Conservation (phyloP, 2,329 filamentous ascomycete species). For the Aspergillus spinulosporus region DNA sequence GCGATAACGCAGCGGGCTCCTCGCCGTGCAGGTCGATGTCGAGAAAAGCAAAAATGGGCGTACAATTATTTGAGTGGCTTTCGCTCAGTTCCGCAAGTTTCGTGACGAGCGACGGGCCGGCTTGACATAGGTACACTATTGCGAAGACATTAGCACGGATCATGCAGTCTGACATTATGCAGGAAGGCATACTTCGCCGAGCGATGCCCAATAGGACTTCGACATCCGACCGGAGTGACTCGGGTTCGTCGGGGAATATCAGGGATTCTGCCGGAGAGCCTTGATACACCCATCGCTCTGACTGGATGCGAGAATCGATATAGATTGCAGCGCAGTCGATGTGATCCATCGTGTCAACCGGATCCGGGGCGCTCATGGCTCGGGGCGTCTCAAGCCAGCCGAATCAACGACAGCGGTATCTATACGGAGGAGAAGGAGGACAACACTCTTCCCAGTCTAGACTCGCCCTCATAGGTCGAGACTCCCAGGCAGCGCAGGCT, state of each 20-base stretch:
- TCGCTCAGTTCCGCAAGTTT: slow-evolving; percentile 56
- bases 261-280: slow-evolving; percentile 32
- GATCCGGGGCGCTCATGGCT: slow-evolving; percentile 22
- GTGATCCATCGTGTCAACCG: slow-evolving; percentile 40
- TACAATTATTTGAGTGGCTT: slow-evolving; percentile 46
- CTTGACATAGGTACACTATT: slow-evolving; percentile 56
- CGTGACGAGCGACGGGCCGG: slow-evolving; percentile 53
- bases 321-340: slow-evolving; percentile 48
- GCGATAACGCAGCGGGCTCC: slow-evolving; percentile 37
- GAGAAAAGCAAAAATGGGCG: slow-evolving; percentile 58
- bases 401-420: slow-evolving; percentile 13
- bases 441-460: slow-evolving; percentile 18
- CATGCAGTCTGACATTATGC: not conserved
- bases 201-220: slow-evolving; percentile 53
- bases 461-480: slow-evolving; percentile 32
- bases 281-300: slow-evolving; percentile 47
- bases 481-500: slow-evolving; percentile 3
- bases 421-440: slow-evolving; percentile 11
- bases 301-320: slow-evolving; percentile 47
- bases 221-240: slow-evolving; percentile 51
- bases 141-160: not conserved
- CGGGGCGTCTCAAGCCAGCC: slow-evolving; percentile 17
- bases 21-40: slow-evolving; percentile 49
- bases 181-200: slow-evolving; percentile 50
- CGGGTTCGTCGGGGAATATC: slow-evolving; percentile 41